A percentile compares a stretch with the other conserved stretches of the same genome.
phyloP scores from a whole-genome alignment of 2,329 filamentous ascomycete species.

The Xylariaceae sp. region DNA sequence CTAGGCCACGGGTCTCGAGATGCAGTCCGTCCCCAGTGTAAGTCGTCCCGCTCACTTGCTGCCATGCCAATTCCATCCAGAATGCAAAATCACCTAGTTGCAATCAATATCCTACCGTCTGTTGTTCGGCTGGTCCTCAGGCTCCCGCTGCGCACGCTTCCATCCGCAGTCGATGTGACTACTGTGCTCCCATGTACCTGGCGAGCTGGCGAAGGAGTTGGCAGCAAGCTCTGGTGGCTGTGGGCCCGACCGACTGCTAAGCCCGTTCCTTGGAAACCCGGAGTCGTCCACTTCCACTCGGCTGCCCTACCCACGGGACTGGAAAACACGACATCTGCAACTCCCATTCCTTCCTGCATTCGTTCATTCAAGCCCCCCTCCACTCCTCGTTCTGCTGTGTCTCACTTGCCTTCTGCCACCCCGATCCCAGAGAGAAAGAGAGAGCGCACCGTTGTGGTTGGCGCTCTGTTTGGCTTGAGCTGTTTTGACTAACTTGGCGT shows the following conservation, averaged over 20 bases:
- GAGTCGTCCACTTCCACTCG: conserved; percentile 7
- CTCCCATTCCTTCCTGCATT: conserved; percentile 1
- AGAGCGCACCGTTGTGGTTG: neutral
- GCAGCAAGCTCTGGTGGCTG: conserved; percentile 2
- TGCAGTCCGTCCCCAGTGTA: conserved; percentile 56
- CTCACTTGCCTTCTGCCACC: neutral
- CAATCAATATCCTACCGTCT: conserved; percentile 1
- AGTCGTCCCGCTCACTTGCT: conserved; percentile 31
- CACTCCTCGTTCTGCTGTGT: neutral
- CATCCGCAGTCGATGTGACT: neutral
- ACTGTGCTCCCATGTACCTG: neutral
- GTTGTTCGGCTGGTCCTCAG: conserved; percentile 1
- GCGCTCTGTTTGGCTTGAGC: conserved; percentile 2
- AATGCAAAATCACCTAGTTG: neutral
- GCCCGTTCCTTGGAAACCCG: conserved; percentile 6
- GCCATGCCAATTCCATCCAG: too few species aligned
- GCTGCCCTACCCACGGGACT: conserved; percentile 1
- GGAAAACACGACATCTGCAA: conserved; percentile 6
- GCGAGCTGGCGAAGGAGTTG: neutral
- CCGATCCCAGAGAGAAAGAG: neutral
- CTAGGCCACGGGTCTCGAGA: conserved; percentile 41
- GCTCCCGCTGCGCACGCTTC: neutral
- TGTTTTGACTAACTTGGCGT: conserved; percentile 19
- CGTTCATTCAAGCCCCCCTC: neutral
- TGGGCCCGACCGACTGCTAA: conserved; percentile 13